Base-by-base conservation (phyloP, 169 alveolate species). In the Cryptosporidium andersoni region DNA sequence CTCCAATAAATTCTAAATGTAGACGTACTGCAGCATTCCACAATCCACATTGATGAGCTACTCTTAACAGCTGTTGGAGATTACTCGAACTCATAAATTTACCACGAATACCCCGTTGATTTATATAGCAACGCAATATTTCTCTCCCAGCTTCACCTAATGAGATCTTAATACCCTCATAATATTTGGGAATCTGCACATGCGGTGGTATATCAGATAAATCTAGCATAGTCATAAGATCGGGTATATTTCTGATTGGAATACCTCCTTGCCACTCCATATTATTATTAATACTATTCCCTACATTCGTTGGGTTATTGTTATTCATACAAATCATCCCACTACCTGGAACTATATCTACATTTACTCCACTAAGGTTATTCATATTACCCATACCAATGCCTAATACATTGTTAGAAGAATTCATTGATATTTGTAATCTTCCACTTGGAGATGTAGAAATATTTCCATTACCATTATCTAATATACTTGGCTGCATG, bases 221-320 rank as follows among this genome's bases (percentile, higher is more conserved):
- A 42, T 74, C 85, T 6, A 74, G 48, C 85, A 74, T 74, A n/a
- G 85, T 74, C 85, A 74, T 74, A 6, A 74, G 49, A 8, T 74
- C 85, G 36, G 85, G 85, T 12, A 74, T 74, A 51, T 74, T 74
- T 12, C 85, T 39, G 14, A 74, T 74, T 2, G 85, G 85, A 16
- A 74, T 74, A 2, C 85, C 85, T 14, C 85, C 85, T 48, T 74
- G 85, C 85, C 85, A 74, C 7, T 74, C 85, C 14, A 74, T 74
- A 45, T 58, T 74, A 45, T 45, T 74, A 34, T 62, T 55, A 43
- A 25, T 6, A 42, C 34, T 74, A 53, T 43, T 55, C 25, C 45
- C 60, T 3, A 74, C 67, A 42, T 25, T 34, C 12, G 60, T 39
- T 9, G 85, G 4, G n/a, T 43, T 74, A 39, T 62, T 62, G 45